Evolutionary conservation across 1,284 basidiomycete genomes (phyloP), one percentile per base, ranked within the genome.

Genomic region (Phlebopus sp.): DNA sequence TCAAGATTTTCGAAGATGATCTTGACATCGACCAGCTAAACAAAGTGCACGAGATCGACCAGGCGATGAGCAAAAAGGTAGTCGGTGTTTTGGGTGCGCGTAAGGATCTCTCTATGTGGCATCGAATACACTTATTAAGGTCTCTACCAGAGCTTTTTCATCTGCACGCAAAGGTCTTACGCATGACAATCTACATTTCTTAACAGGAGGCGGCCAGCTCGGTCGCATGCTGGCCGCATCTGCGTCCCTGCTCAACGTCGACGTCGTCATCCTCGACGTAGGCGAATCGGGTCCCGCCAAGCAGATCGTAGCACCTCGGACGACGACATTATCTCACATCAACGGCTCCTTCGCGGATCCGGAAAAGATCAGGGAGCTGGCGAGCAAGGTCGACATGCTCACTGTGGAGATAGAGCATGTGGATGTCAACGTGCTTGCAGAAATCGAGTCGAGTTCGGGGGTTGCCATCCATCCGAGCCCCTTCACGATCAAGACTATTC

Each of bases 331-430:
- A 15, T 60, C 73, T 2, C 97, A 99, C 63, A 75, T 95, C 61
- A 87, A 97, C 60, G 96, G 96, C 41, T 86, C 91, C 9, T 99
- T 98, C 71, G 75, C 87, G 30, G 87, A 94, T 61, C 78, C 89
- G 3, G 71, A 71, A 18, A 88, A 90, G 68, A 97, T 99, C 59
- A 75, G 76, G 38, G 77, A 89, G 57, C 81, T 99, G 15, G 92
- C 93, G 0, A 56, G 68, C 17, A 83, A 85, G 63, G 93, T 92
- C 32, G 92, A 98, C 60, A 74, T 98, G 34, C 73, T 99, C 46
- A 99, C 97, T 0, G 86, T 97, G 45, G 96, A 99, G 73, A 99
- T 99, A 41, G 96, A 99, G 71, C 96, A 99, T 62, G 94, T 99
- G 48, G 84, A 97, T 59, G 92, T 81, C 5, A 73, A 73, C 19